phyloP scores from a whole-genome alignment of 1,284 basidiomycete species.

The Rhodotorula sp. region DNA sequence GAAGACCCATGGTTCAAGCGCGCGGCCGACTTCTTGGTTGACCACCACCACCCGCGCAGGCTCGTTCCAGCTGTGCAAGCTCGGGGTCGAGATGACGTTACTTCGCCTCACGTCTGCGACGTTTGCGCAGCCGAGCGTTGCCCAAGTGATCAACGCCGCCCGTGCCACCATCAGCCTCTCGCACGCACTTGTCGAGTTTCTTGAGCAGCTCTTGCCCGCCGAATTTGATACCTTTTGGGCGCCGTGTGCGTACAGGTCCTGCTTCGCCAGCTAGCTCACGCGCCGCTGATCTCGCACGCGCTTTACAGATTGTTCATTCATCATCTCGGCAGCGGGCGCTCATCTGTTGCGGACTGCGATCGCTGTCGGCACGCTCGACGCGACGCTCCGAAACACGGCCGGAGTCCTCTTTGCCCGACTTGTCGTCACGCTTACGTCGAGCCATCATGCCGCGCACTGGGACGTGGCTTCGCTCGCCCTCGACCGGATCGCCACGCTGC shows the following conservation, averaged over 20 bases:
- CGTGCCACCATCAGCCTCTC: conserved; percentile 26
- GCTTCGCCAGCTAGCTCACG: accelerated
- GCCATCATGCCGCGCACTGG: conserved; percentile 39
- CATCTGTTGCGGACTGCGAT: conserved; percentile 42
- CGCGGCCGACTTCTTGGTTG: neutral
- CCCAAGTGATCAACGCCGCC: conserved; percentile 24
- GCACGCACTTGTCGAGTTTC: conserved; percentile 31
- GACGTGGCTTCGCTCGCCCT: conserved; percentile 45
- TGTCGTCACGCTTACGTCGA: conserved; percentile 25
- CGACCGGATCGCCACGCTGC: conserved; percentile 38
- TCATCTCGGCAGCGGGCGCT: conserved; percentile 43
- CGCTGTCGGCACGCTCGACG: conserved; percentile 11
- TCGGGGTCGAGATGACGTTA: conserved; percentile 40
- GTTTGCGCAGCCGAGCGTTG: conserved; percentile 2
- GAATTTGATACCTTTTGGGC: conserved; percentile 44
- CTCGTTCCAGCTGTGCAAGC: conserved; percentile 43
- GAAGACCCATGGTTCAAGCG: no score
- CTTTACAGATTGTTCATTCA: conserved; percentile 43
- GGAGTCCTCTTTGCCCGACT: conserved; percentile 22
- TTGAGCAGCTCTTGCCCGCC: conserved; percentile 22
- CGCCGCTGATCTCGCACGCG: no score
- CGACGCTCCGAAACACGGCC: conserved; percentile 15
- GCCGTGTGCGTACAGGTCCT: conserved; percentile 41
- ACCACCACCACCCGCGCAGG: conserved; percentile 37
- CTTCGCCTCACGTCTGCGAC: conserved; percentile 40